phyloP scores from a whole-genome alignment of 306 rosid genomes.

The Ormosia semicastrata region DNA sequence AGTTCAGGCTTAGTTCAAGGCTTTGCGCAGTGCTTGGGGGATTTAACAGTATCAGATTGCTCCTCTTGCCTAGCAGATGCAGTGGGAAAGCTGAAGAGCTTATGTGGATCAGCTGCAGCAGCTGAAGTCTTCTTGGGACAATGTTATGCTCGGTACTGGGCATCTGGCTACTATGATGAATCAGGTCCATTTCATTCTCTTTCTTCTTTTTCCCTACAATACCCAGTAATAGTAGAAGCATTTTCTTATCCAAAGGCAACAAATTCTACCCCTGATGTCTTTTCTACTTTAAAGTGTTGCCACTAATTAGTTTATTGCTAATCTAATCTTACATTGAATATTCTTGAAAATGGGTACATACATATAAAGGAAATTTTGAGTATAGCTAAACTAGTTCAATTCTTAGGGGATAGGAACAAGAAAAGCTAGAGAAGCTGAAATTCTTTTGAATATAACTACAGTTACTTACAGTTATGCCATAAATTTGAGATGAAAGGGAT shows the following conservation, averaged over 20 bases:
- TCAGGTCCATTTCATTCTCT: constrained; percentile 47
- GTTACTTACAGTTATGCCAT: neutral
- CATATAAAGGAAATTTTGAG: neutral
- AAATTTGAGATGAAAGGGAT: neutral
- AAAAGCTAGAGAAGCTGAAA: neutral
- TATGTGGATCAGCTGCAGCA: constrained; percentile 91
- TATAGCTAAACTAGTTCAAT: constrained; percentile 4
- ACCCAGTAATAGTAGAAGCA: neutral
- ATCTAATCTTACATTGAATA: neutral
- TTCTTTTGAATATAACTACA: constrained; percentile 1
- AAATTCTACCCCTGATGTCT: neutral
- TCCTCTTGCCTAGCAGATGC: constrained; percentile 70
- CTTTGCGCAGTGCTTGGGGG: constrained; percentile 75
- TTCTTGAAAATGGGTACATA: neutral
- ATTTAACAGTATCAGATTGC: constrained; percentile 66
- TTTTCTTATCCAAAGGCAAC: neutral
- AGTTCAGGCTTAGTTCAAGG: constrained; percentile 79
- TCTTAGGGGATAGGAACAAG: neutral
- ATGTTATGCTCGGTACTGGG: constrained; percentile 91
- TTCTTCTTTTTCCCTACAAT: neutral
- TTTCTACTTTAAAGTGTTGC: neutral
- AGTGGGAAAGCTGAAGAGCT: constrained; percentile 69
- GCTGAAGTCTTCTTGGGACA: constrained; percentile 87
- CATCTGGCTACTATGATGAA: constrained; percentile 77
- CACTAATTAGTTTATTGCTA: neutral